Conservation (phyloP, 306 rosid species). For the Prosopis cineraria region DNA sequence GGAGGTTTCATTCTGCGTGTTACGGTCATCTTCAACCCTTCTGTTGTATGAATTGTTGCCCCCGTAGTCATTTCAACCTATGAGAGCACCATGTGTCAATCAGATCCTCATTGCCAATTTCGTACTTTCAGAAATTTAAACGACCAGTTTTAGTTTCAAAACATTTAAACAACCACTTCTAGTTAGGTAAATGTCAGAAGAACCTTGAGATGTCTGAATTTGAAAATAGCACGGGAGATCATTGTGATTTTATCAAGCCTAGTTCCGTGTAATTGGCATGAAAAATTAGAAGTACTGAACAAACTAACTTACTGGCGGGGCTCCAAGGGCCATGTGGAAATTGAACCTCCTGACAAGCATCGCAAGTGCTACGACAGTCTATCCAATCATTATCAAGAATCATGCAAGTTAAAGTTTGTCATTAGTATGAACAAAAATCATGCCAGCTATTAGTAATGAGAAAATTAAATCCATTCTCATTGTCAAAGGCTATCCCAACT, state of each 20-base stretch:
- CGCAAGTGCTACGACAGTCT: conserved; percentile 88
- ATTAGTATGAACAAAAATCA: conserved; percentile 22
- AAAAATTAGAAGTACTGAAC: background rate
- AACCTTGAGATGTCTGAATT: background rate
- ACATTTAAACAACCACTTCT: conserved; percentile 14
- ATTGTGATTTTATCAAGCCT: conserved; percentile 11
- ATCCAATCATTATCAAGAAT: conserved; percentile 36
- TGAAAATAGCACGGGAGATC: background rate
- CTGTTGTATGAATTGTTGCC: conserved; percentile 94
- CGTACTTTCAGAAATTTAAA: conserved; percentile 3
- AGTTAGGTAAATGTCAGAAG: background rate
- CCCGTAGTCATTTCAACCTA: conserved; percentile 98
- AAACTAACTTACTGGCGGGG: conserved; percentile 74
- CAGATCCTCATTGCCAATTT: conserved; percentile 4
- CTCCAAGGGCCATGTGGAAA: conserved; percentile 85
- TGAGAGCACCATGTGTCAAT: conserved; percentile 28
- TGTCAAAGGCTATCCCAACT: conserved; percentile 7
- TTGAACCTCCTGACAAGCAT: conserved; percentile 87
- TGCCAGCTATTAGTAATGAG: background rate
- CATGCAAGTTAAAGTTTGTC: conserved; percentile 17
- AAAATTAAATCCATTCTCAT: conserved; percentile 7
- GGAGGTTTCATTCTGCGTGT: conserved; percentile 80
- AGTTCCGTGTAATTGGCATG: background rate
- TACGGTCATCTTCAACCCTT: conserved; percentile 88
- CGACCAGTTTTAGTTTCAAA: background rate